These are phyloP conservation scores for Fusarium sp. DNA, from an alignment of 2,329 filamentous ascomycete genomes.

Conservation along the genomic window DNA sequence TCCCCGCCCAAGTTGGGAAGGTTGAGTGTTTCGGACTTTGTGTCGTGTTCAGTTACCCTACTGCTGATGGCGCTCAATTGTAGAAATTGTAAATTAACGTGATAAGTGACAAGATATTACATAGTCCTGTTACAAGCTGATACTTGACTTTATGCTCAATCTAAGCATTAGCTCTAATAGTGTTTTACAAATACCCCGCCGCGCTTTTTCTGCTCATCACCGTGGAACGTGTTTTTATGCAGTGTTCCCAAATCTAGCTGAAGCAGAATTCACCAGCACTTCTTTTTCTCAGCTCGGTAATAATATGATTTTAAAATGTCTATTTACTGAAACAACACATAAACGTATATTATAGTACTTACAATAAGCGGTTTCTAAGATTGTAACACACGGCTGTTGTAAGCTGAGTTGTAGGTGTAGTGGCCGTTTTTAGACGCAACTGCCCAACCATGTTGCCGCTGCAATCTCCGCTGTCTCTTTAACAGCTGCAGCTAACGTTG, in stretches of 20 bases:
- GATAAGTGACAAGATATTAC: not conserved
- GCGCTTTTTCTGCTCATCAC: too few species aligned
- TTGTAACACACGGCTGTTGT: not conserved
- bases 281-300: too few species aligned
- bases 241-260: too few species aligned
- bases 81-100: not conserved
- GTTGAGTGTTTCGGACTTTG: not conserved
- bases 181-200: too few species aligned
- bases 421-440: not conserved
- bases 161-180: not conserved
- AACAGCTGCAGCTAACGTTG: not conserved
- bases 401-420: not conserved
- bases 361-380: not conserved
- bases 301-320: too few species aligned
- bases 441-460: not conserved
- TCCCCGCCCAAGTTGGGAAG: not conserved
- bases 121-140: fast-evolving
- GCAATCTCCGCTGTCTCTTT: not conserved
- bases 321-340: too few species aligned
- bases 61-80: not conserved
- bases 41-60: not conserved
- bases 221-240: too few species aligned
- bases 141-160: fast-evolving
- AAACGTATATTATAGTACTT: too few species aligned
- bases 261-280: too few species aligned